phyloP scores from a whole-genome alignment of 345 rosid genomes.

The Populus alba region DNA sequence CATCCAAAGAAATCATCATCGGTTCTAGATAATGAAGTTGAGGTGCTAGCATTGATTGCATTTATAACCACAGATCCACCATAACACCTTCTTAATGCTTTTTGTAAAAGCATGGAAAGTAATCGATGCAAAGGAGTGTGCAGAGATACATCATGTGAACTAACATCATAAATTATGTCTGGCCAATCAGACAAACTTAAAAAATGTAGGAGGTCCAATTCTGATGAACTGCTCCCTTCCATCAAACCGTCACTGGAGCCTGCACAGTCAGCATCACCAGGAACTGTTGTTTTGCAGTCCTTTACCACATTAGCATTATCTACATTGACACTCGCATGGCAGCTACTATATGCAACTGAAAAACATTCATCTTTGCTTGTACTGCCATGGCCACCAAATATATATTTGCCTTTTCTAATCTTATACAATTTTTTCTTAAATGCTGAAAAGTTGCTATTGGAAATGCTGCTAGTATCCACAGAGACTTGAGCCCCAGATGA shows the following conservation, averaged over 20 bases:
- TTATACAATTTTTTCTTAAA: constrained; percentile 55
- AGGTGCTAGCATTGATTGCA: constrained; percentile 24
- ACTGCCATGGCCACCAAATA: constrained; percentile 51
- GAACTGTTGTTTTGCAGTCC: constrained; percentile 28
- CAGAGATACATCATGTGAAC: constrained; percentile 73
- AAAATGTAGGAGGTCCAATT: constrained; percentile 33
- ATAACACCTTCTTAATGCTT: constrained; percentile 58
- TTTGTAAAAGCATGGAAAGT: constrained; percentile 72
- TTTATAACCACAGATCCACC: constrained; percentile 46
- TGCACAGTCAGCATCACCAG: constrained; percentile 34
- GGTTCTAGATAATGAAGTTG: constrained; percentile 29
- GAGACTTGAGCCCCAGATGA: constrained; percentile 36
- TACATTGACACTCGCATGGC: constrained; percentile 30
- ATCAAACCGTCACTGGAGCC: constrained; percentile 34
- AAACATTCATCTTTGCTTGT: constrained; percentile 46
- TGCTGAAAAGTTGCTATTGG: constrained; percentile 45
- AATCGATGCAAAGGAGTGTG: constrained; percentile 82
- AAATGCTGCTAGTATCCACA: constrained; percentile 31
- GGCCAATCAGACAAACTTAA: constrained; percentile 73
- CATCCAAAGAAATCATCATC: constrained; percentile 61
- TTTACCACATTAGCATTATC: constrained; percentile 36
- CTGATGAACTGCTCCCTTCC: constrained; percentile 35
- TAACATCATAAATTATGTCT: constrained; percentile 63
- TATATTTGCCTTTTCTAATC: constrained; percentile 49
- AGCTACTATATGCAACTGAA: constrained; percentile 29